phyloP scores from a whole-genome alignment of 2,329 filamentous ascomycete species.

The Penicillium sp. region DNA sequence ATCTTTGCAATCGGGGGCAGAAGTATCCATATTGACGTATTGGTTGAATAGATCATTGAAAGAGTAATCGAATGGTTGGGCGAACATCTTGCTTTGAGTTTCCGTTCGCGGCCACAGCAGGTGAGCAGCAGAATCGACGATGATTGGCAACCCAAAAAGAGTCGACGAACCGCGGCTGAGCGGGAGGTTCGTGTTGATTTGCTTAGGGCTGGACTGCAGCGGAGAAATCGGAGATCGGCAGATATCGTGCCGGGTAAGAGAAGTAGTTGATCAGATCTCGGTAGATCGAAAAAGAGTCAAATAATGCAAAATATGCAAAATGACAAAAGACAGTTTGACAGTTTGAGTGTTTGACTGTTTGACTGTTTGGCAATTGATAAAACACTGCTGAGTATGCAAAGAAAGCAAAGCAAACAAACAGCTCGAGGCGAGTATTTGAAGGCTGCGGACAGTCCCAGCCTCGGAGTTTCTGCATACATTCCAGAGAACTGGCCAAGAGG shows the following conservation, averaged over 20 bases:
- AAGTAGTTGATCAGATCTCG: no score
- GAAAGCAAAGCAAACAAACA: conserved; percentile 53
- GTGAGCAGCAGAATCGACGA: conserved; percentile 31
- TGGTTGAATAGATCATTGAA: conserved; percentile 68
- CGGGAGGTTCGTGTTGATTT: conserved; percentile 19
- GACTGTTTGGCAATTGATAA: conserved; percentile 46
- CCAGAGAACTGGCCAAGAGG: conserved; percentile 41
- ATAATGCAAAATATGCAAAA: conserved; percentile 28
- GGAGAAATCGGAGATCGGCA: conserved; percentile 28
- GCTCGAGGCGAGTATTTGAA: conserved; percentile 48
- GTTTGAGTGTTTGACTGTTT: conserved; percentile 46
- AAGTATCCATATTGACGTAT: conserved; percentile 65
- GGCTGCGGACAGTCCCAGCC: conserved; percentile 41
- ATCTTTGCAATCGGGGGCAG: conserved; percentile 57
- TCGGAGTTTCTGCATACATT: conserved; percentile 45
- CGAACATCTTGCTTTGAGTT: conserved; percentile 61
- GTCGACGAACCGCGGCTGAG: conserved; percentile 5
- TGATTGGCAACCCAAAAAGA: conserved; percentile 40
- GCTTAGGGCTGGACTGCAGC: conserved; percentile 27
- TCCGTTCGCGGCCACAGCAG: conserved; percentile 47
- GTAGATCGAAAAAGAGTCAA: no score
- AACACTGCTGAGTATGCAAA: conserved; percentile 51
- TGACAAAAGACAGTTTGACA: conserved; percentile 13
- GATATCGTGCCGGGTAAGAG: conserved; percentile 16
- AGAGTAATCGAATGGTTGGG: conserved; percentile 57